Percentiles rank a stretch among this genome's conserved stretches.
Conservation (phyloP, 83 land plant species). For the Isoetes engelmannii region DNA sequence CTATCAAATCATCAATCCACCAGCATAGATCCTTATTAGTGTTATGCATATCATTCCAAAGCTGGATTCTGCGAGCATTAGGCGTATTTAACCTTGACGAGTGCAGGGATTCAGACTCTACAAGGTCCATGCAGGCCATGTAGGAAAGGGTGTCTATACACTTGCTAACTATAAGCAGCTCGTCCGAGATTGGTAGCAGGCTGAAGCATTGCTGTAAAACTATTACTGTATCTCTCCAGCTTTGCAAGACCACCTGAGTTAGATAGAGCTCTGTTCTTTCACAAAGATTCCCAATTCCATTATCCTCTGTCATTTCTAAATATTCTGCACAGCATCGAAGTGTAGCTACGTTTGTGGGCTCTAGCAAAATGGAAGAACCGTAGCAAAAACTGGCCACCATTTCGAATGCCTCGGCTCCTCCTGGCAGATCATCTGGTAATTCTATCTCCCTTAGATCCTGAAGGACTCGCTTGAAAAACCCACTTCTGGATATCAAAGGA, state of each 20-base stretch:
- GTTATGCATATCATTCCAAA: neutral
- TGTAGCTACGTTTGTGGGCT: conserved; percentile 2
- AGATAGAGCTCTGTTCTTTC: conserved; percentile 5
- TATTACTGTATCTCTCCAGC: conserved; percentile 4
- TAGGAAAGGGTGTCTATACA: neutral
- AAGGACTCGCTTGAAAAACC: neutral
- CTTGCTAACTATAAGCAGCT: neutral
- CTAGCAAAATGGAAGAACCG: neutral
- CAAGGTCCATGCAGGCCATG: neutral
- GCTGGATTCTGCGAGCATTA: neutral
- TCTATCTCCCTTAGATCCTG: neutral
- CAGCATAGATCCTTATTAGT: neutral
- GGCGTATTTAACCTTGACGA: neutral
- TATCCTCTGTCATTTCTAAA: conserved; percentile 13
- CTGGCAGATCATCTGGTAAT: conserved; percentile 3
- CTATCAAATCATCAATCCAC: neutral
- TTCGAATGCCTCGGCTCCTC: conserved; percentile 7
- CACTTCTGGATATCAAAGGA: conserved; percentile 12
- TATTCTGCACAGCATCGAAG: conserved; percentile 8
- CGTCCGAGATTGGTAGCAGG: conserved; percentile 1
- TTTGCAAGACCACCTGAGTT: neutral
- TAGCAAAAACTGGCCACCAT: conserved; percentile 8
- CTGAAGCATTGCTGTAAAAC: neutral
- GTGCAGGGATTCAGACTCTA: neutral
- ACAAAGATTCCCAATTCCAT: conserved; percentile 1